Conservation (phyloP, 1,139 yeast genomes). For the Kurtzmaniella quercitrusa region DNA sequence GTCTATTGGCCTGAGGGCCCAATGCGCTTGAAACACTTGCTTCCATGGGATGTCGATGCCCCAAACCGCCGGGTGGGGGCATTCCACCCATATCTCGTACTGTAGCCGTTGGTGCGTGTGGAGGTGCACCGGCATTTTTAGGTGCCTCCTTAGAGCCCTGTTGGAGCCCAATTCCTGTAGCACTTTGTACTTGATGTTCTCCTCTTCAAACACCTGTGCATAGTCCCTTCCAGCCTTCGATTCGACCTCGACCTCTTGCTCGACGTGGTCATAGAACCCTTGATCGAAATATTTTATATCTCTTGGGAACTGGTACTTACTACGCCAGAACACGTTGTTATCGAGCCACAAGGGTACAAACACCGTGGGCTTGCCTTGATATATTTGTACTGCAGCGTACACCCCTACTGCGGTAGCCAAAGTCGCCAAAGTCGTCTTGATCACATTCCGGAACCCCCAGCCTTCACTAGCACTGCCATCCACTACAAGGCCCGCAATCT, state of each 20-base stretch:
- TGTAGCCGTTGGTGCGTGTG: constrained; percentile 10
- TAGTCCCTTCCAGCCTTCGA: constrained; percentile 8
- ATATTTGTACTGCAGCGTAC: constrained; percentile 20
- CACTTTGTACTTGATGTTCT: constrained; percentile 24
- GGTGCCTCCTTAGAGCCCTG: constrained; percentile 17
- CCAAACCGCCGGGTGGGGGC: constrained; percentile 24
- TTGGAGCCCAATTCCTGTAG: constrained; percentile 25
- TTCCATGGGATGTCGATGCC: constrained; percentile 21
- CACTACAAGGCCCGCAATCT: constrained; percentile 7
- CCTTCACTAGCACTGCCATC: constrained; percentile 5
- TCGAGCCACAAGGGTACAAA: constrained; percentile 33
- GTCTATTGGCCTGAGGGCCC: constrained; percentile 28
- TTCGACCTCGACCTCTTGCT: constrained; percentile 13
- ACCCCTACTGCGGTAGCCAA: constrained; percentile 22
- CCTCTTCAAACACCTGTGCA: constrained; percentile 13
- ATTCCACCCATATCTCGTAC: constrained; percentile 29
- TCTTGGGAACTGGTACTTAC: constrained; percentile 20
- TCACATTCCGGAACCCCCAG: constrained; percentile 18
- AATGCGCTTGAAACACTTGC: constrained; percentile 7
- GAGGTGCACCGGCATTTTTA: constrained; percentile 28
- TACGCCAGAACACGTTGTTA: constrained; percentile 19
- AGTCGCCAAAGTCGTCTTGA: constrained; percentile 18
- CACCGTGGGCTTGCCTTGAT: constrained; percentile 14
- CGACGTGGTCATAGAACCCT: constrained; percentile 15
- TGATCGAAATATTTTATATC: constrained; percentile 25